phyloP scores from a whole-genome alignment of 768 basidiomycete species.

The Hygrophorus russula region DNA sequence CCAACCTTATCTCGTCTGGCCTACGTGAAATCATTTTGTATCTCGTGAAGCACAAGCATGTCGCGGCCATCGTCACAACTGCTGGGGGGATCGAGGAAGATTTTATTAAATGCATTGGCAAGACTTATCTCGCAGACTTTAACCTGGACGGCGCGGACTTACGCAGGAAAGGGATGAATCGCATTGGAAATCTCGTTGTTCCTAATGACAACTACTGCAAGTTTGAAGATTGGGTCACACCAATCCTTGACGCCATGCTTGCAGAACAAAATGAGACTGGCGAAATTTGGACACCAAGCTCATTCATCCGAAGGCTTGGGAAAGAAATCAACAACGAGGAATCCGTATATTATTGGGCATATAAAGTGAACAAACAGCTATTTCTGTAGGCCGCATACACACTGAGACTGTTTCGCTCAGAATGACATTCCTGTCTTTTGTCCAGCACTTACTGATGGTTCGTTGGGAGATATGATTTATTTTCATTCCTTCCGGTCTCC shows the following conservation, averaged over 20 bases:
- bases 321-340: constrained; percentile 97
- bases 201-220: constrained; percentile 99
- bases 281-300: constrained; percentile 83
- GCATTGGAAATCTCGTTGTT: constrained; percentile 91
- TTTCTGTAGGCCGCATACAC: constrained; percentile 8
- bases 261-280: constrained; percentile 70
- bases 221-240: constrained; percentile 98
- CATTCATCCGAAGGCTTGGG: constrained; percentile 85
- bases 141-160: constrained; percentile 83
- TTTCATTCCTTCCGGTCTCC: constrained; percentile 92
- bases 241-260: constrained; percentile 85
- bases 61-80: constrained; percentile 87
- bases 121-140: constrained; percentile 92
- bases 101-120: constrained; percentile 97
- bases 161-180: constrained; percentile 85
- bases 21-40: constrained; percentile 86
- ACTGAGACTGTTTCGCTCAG: constrained; percentile 34
- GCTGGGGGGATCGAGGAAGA: constrained; percentile 99
- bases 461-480: constrained; percentile 98
- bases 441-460: constrained; percentile 95
- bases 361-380: constrained; percentile 61
- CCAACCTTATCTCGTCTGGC: constrained; percentile 96
- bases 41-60: constrained; percentile 87
- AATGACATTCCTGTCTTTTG: constrained; percentile 99
- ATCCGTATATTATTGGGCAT: constrained; percentile 98